Percentiles rank a stretch among this genome's conserved stretches.
These are phyloP conservation scores for Penicillium sp. DNA, from an alignment of 2,329 filamentous ascomycete species.

Conservation along the genomic window DNA sequence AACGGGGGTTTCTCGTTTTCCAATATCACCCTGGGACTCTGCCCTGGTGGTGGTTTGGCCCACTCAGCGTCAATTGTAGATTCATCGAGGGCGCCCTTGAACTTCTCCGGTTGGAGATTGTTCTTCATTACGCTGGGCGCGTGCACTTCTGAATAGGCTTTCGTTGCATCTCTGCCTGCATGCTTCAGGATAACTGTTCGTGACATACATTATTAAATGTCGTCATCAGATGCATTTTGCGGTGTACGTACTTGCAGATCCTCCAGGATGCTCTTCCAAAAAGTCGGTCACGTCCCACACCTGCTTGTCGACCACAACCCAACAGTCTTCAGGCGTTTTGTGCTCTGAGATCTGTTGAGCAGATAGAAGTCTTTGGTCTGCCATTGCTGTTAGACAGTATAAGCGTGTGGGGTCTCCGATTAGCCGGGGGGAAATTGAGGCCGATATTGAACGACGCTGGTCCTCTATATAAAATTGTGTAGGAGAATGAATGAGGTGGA, in stretches of 20 bases:
- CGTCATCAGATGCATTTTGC: background rate
- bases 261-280: slow-evolving; percentile 62
- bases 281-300: slow-evolving; percentile 69
- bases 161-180: slow-evolving; percentile 47
- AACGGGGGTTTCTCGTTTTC: slow-evolving; percentile 50
- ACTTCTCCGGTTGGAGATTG: slow-evolving; percentile 44
- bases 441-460: background rate
- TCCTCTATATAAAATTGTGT: background rate
- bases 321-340: slow-evolving; percentile 52
- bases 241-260: slow-evolving; percentile 46
- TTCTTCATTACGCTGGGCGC: slow-evolving; percentile 48
- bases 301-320: slow-evolving; percentile 66
- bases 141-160: slow-evolving; percentile 47
- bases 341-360: slow-evolving; percentile 50
- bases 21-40: slow-evolving; percentile 28
- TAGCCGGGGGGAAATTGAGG: background rate
- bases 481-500: background rate
- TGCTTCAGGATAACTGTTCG: slow-evolving; percentile 45
- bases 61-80: slow-evolving; percentile 51
- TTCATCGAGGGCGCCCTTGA: slow-evolving; percentile 51
- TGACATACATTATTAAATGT: slow-evolving; percentile 1
- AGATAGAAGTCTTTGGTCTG: slow-evolving; percentile 37
- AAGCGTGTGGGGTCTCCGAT: background rate
- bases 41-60: slow-evolving; percentile 40
- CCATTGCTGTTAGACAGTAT: slow-evolving; percentile 21